Conservation (phyloP, 2,329 filamentous ascomycete genomes). For the Pseudopyrenochaeta lycopersici region DNA sequence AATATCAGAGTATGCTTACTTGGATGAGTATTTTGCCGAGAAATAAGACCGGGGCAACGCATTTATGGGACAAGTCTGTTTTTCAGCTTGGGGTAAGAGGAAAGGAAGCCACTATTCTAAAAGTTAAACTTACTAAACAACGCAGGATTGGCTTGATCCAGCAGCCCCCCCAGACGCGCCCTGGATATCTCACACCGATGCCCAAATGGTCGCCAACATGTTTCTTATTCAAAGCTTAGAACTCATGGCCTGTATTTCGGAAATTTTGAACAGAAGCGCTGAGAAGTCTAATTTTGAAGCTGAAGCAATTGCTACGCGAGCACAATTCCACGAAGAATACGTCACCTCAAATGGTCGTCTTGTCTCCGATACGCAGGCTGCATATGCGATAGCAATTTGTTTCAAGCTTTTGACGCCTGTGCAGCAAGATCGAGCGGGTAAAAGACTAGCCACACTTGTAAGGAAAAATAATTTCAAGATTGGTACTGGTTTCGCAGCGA, state of each 20-base stretch:
- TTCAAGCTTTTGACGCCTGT: neutral
- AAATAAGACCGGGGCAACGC: neutral
- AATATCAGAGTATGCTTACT: constrained; percentile 3
- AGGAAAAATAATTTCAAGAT: constrained; percentile 9
- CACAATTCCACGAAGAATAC: constrained; percentile 4
- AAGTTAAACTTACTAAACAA: neutral
- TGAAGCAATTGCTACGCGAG: neutral
- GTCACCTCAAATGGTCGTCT: constrained; percentile 3
- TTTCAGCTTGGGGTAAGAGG: constrained; percentile 1
- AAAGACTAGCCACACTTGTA: neutral
- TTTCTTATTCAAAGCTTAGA: neutral
- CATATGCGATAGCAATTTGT: neutral
- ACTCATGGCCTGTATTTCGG: neutral
- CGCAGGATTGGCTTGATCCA: constrained; percentile 17
- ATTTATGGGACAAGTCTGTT: constrained; percentile 3
- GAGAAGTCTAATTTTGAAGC: neutral
- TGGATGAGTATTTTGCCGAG: constrained; percentile 5
- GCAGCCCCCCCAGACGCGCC: constrained; percentile 18
- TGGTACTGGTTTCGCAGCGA: constrained; percentile 18
- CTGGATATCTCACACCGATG: constrained; percentile 8
- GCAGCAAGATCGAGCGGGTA: neutral
- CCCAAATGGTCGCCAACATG: constrained; percentile 1
- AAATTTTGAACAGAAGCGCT: neutral
- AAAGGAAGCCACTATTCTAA: neutral
- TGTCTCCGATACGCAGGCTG: constrained; percentile 6